Evolutionary conservation across 805 yeast genomes (phyloP), one percentile per base, ranked within the genome.

Genomic region (Metschnikowia vanudenii): DNA sequence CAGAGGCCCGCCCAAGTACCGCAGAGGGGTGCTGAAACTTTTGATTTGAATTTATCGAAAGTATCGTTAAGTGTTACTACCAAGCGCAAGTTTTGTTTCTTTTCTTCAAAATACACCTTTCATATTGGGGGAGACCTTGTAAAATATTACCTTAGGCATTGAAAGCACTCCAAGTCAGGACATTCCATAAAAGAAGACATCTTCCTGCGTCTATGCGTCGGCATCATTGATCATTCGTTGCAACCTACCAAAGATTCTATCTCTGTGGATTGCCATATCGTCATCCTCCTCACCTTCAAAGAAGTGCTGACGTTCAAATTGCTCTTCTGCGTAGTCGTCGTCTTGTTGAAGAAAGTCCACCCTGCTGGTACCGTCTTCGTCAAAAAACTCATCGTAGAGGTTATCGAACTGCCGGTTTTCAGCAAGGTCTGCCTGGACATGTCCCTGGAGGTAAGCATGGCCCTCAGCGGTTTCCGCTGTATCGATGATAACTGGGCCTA

Each of bases 211-310:
- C 31, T 37, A 41, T 10, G 12, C 13, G 3, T 38, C 35, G 4
- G 18, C 47, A 47, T 75, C 74, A 30, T 78, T 63, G 14, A 84
- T 76, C 84, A 81, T 76, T 26, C 61, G 65, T 52, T 84, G 79
- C 22, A 84, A 61, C 45, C 68, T 71, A 1, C 80, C 80, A 61
- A 84, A 83, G 4, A 84, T 82, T 39, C 63, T 68, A 55, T 84
- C 89, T 44, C 90, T 64, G 55, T 84, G 84, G 1, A 75, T 71
- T 0, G 88, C 88, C 52, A 81, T 39, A 4, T 80, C 81, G 55
- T 82, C 85, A 26, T 80, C 80, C 32, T 67, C 71, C 45, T 84
- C 89, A 6, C 65, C 62, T 2, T 74, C 69, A 55, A 82, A 83
- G 55, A 83, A 84, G n/a, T 63, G 60, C 52, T 82, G 76, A 45